Evolutionary conservation across 805 yeast species (phyloP).

Genomic region (Teunomyces barrocoloradensis): DNA sequence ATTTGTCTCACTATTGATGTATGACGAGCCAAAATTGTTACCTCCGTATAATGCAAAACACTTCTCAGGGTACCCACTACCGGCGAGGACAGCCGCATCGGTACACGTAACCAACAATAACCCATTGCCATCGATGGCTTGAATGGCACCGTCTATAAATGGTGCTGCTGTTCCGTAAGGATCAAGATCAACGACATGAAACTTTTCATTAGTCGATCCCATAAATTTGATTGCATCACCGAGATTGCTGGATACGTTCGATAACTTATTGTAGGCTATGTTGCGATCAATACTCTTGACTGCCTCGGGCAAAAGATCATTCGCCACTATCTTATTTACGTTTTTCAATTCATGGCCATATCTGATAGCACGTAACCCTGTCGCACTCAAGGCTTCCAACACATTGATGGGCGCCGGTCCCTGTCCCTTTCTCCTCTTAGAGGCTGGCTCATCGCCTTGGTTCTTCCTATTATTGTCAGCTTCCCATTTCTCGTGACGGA

Average conservation of each 20-base stretch:
- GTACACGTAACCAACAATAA: slow-evolving; percentile 90
- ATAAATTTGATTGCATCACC: slow-evolving; percentile 92
- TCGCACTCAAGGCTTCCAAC: slow-evolving; percentile 89
- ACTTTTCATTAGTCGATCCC: slow-evolving; percentile 50
- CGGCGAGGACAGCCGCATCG: slow-evolving; percentile 93
- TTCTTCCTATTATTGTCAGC: slow-evolving; percentile 17
- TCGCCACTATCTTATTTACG: slow-evolving; percentile 74
- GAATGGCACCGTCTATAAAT: slow-evolving; percentile 88
- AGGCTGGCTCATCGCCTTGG: slow-evolving; percentile 5
- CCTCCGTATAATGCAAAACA: slow-evolving; percentile 96
- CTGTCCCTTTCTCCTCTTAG: slow-evolving; percentile 14
- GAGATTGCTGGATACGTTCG: slow-evolving; percentile 61
- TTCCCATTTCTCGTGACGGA: slow-evolving; percentile 43
- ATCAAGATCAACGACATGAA: slow-evolving; percentile 89
- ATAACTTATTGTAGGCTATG: slow-evolving; percentile 62
- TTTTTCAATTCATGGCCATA: slow-evolving; percentile 89
- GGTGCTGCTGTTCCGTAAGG: slow-evolving; percentile 99
- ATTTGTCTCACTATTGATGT: slow-evolving; percentile 60
- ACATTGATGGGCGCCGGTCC: slow-evolving; percentile 46
- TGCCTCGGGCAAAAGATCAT: slow-evolving; percentile 84
- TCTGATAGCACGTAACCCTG: slow-evolving; percentile 91
- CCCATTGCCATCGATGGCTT: slow-evolving; percentile 81
- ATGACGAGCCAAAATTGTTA: slow-evolving; percentile 67
- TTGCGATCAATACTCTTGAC: slow-evolving; percentile 76
- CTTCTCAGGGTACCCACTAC: slow-evolving; percentile 94